These are phyloP conservation scores for Curvularia verruculosa DNA, from an alignment of 2,329 filamentous ascomycete species.

Conservation along the genomic window DNA sequence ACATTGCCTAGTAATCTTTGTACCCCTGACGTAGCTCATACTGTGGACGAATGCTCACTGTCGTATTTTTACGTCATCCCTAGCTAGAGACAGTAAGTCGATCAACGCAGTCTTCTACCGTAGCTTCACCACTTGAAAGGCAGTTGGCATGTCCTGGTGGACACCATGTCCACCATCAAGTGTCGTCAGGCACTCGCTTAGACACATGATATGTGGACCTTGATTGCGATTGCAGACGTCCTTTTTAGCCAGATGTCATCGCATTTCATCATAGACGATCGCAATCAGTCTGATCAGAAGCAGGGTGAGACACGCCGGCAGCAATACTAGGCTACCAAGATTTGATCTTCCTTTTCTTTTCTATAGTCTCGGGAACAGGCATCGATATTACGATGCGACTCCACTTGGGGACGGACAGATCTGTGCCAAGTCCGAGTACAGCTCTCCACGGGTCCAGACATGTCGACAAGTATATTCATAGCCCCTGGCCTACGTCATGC, in stretches of 20 bases:
- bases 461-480: neutral
- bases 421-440: slow-evolving; percentile 9
- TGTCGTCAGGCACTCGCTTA: neutral
- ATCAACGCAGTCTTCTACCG: slow-evolving; percentile 1
- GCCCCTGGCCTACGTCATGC: slow-evolving; percentile 6
- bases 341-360: neutral
- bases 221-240: slow-evolving; percentile 2
- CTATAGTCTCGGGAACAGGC: slow-evolving; percentile 8
- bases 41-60: neutral
- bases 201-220: neutral
- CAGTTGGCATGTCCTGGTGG: slow-evolving; percentile 25
- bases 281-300: slow-evolving; percentile 4
- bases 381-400: neutral
- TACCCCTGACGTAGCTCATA: neutral
- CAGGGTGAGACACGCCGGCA: neutral
- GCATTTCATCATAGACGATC: neutral
- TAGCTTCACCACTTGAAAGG: slow-evolving; percentile 10
- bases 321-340: neutral
- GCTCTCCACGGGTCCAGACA: neutral
- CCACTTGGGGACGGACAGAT: slow-evolving; percentile 5
- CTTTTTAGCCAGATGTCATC: neutral
- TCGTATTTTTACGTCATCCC: neutral
- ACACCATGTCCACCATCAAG: slow-evolving; percentile 9
- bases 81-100: slow-evolving; percentile 10
- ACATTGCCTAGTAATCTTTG: slow-evolving; percentile 1